Evolutionary conservation across 2,329 filamentous ascomycete genomes (phyloP).

Genomic region (Grosmannia clavigera): DNA sequence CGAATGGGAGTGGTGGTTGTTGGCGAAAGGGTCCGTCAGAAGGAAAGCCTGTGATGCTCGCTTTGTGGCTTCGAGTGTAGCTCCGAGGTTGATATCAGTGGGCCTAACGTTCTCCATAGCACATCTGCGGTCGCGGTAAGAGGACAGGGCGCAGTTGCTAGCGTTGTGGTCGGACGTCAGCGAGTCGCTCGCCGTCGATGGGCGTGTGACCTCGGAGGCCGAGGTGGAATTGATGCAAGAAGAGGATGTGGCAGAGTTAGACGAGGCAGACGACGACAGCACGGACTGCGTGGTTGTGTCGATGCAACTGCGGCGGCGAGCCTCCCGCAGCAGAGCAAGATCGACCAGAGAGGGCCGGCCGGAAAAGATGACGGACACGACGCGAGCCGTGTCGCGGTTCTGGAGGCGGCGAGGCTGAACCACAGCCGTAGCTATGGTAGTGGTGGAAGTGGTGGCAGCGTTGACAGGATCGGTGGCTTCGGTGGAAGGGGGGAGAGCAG

Average conservation of each 20-base stretch:
- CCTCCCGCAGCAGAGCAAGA: conserved; percentile 19
- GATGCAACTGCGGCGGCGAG: conserved; percentile 15
- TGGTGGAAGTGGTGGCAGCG: conserved; percentile 10
- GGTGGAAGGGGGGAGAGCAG: not conserved
- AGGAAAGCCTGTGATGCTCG: conserved; percentile 31
- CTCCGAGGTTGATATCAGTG: not conserved
- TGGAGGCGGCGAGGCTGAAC: conserved; percentile 13
- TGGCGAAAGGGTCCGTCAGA: conserved; percentile 40
- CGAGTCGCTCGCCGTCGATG: not conserved
- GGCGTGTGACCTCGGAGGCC: not conserved
- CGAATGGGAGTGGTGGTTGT: conserved; percentile 17
- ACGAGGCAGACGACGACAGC: conserved; percentile 12
- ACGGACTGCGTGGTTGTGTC: conserved; percentile 17
- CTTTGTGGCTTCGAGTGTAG: not conserved
- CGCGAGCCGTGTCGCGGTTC: conserved; percentile 42
- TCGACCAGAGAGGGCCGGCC: conserved; percentile 48
- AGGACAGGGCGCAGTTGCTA: conserved; percentile 14
- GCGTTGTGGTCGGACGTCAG: not conserved
- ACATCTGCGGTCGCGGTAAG: not conserved
- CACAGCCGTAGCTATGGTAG: conserved; percentile 3
- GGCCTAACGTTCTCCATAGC: conserved; percentile 7
- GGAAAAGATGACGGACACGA: conserved; percentile 46
- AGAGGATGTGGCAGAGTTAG: not conserved
- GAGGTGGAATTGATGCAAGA: not conserved
- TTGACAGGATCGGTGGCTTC: conserved; percentile 7